Conservation (phyloP, 495 filamentous ascomycete species). For the Tuber melanosporum region DNA sequence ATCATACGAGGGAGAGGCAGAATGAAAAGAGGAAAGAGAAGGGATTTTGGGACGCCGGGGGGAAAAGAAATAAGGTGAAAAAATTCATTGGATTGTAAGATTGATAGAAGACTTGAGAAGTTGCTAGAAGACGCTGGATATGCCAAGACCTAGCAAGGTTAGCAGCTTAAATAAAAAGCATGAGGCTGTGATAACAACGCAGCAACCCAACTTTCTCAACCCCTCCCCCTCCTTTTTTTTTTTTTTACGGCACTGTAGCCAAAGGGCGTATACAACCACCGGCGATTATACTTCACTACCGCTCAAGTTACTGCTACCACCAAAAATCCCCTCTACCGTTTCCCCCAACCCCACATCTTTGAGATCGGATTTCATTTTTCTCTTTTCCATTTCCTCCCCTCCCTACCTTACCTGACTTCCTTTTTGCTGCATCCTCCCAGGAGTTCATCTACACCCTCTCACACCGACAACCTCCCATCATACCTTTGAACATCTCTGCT, state of each 20-base stretch:
- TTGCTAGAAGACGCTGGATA: conserved; percentile 27
- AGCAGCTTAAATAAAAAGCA: conserved; percentile 38
- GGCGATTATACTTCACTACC: neutral
- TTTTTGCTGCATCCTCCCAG: neutral
- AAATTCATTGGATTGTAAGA: neutral
- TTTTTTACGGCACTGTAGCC: neutral
- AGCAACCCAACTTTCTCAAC: conserved; percentile 24
- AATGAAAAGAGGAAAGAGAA: too few relatives aligned
- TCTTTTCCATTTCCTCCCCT: neutral
- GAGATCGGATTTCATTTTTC: neutral
- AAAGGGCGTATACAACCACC: neutral
- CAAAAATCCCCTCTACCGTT: neutral
- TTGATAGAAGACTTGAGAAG: conserved; percentile 29
- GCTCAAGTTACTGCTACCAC: neutral
- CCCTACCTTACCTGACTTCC: conserved; percentile 1
- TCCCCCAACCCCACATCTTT: neutral
- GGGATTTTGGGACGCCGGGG: neutral
- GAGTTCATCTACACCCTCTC: neutral
- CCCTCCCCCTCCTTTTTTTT: conserved; percentile 29
- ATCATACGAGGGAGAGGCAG: neutral
- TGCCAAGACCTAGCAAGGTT: conserved; percentile 33
- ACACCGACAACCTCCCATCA: neutral
- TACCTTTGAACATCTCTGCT: neutral
- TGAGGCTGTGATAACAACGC: conserved; percentile 37
- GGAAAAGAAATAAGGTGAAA: neutral